Evolutionary conservation across 1,284 basidiomycete species (phyloP), one percentile per base, ranked within the genome.

Genomic region (Takashimella koratensis): DNA sequence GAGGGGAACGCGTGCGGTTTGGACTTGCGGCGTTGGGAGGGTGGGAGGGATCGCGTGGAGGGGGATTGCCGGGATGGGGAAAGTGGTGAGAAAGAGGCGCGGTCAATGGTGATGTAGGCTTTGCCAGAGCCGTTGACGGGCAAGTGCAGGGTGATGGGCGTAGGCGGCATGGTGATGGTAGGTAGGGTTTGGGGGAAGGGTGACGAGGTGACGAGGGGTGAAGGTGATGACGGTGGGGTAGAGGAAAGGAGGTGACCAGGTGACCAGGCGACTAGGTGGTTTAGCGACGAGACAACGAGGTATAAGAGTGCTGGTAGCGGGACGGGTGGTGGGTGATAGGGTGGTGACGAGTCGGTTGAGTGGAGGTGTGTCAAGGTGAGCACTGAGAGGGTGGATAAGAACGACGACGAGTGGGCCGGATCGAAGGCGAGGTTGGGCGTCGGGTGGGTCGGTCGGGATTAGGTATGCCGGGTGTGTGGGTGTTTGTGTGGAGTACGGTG

Each of bases 111-210:
- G 50, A 40, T 43, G 42, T 8, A 43, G 42, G 16, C 16, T 22
- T 22, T 22, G 16, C 21, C 21, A n/a, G 42, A 43, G 10, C 13
- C 21, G 42, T 22, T n/a, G 42, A 21, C 42, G 8, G 42, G 30
- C 10, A 36, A 16, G 30, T 36, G 30, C 10, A 36, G 30, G 22
- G 60, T 61, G 53, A 66, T 61, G 12, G 56, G 56, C 41, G 58
- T 56, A 4, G 60, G 58, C n/a, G 64, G 57, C 62, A 64, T 66
- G 42, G 30, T 56, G 55, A 11, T 21, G 43, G n/a, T n/a, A n/a
- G n/a, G n/a, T n/a, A n/a, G n/a, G n/a, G n/a, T n/a, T n/a, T n/a
- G n/a, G n/a, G n/a, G n/a, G 12, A 20, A 5, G 43, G 16, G 43
- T 13, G 22, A 2, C 25, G 43, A 24, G 44, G 25, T 6, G 24